Percentiles rank a stretch among this genome's conserved stretches.
phyloP scores from a whole-genome alignment of 164 flowering plant species.

The Cinnamomum chago region DNA sequence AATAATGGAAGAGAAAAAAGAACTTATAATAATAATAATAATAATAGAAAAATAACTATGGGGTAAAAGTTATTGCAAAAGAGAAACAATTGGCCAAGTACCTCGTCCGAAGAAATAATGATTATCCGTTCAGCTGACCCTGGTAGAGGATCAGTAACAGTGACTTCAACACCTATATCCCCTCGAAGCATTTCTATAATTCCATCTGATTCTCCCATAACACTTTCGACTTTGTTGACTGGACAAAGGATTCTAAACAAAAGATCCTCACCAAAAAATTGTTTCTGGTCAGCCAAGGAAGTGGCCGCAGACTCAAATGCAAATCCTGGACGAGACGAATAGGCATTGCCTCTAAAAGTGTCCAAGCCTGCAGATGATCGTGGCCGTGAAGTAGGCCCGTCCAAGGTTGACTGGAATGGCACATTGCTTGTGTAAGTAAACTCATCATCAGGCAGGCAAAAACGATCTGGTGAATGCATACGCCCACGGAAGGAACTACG shows the following conservation, averaged over 20 bases:
- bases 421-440: constrained; percentile 48
- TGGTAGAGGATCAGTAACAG: constrained; percentile 56
- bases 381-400: constrained; percentile 45
- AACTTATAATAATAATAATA: not conserved
- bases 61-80: not conserved
- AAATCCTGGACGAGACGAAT: constrained; percentile 42
- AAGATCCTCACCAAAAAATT: constrained; percentile 60
- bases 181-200: constrained; percentile 71
- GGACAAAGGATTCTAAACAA: constrained; percentile 94
- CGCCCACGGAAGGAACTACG: constrained; percentile 71
- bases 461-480: constrained; percentile 64
- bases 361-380: constrained; percentile 31
- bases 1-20: not conserved
- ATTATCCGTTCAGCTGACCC: constrained; percentile 76
- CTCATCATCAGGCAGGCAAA: constrained; percentile 74
- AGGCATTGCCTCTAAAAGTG: constrained; percentile 35
- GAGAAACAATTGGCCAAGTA: constrained; percentile 20
- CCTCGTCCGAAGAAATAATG: constrained; percentile 83
- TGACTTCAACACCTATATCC: constrained; percentile 87
- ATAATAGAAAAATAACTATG: not conserved
- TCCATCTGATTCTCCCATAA: constrained; percentile 79
- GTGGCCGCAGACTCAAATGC: constrained; percentile 41
- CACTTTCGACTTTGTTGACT: constrained; percentile 53
- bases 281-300: constrained; percentile 40
- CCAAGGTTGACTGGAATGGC: constrained; percentile 32